Evolutionary conservation across 2,329 filamentous ascomycete species (phyloP).

Genomic region (Aureobasidium lini): DNA sequence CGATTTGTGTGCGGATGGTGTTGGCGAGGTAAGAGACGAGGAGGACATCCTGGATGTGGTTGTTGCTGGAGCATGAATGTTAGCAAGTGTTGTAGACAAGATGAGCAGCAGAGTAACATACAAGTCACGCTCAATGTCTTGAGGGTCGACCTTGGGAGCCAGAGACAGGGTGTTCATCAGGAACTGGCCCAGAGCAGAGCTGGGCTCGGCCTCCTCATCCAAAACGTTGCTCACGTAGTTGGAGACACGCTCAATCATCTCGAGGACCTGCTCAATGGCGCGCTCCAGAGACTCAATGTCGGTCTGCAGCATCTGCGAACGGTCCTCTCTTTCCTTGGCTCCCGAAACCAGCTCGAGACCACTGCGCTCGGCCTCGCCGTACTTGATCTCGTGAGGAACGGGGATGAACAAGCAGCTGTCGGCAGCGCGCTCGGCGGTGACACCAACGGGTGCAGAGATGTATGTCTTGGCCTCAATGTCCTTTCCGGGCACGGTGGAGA

Average conservation of each 20-base stretch:
- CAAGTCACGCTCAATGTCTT: conserved; percentile 93
- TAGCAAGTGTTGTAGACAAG: not conserved
- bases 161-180: conserved; percentile 88
- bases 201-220: conserved; percentile 85
- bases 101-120: conserved; percentile 33
- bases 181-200: conserved; percentile 87
- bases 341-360: conserved; percentile 76
- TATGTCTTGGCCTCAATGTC: conserved; percentile 88
- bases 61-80: conserved; percentile 57
- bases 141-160: conserved; percentile 86
- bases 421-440: conserved; percentile 87
- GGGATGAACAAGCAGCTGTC: conserved; percentile 97
- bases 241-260: conserved; percentile 82
- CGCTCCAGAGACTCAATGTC: conserved; percentile 86
- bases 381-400: conserved; percentile 89
- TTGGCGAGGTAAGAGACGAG: conserved; percentile 98
- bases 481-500: conserved; percentile 80
- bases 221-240: conserved; percentile 90
- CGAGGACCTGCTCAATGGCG: conserved; percentile 78
- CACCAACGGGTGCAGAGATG: conserved; percentile 89
- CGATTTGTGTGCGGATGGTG: conserved; percentile 97
- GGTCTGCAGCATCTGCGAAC: conserved; percentile 65
- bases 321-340: conserved; percentile 70
- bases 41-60: conserved; percentile 97
- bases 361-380: conserved; percentile 69